These are phyloP conservation scores for Penicillium carneum DNA, from an alignment of 2,329 filamentous ascomycete genomes.

Conservation along the genomic window DNA sequence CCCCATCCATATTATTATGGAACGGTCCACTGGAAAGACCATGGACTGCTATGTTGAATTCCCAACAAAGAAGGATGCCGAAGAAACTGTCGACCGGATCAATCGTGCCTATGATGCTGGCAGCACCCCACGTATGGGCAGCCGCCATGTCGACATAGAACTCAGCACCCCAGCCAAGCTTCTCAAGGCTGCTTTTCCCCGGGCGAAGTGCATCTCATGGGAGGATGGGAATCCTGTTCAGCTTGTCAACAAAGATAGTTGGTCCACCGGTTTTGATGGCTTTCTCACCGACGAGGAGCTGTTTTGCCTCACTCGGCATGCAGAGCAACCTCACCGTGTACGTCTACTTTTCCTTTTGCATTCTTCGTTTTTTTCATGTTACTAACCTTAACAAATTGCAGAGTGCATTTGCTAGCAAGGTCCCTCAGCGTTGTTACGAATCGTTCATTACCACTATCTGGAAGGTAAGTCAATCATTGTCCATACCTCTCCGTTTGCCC, in stretches of 20 bases:
- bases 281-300: slow-evolving; percentile 62
- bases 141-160: slow-evolving; percentile 56
- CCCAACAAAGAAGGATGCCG: slow-evolving; percentile 47
- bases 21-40: slow-evolving; percentile 64
- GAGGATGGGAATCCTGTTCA: slow-evolving; percentile 44
- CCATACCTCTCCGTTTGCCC: neutral
- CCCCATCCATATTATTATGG: slow-evolving; percentile 65
- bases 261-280: slow-evolving; percentile 59
- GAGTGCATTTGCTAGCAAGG: slow-evolving; percentile 60
- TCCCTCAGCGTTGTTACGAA: slow-evolving; percentile 62
- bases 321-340: slow-evolving; percentile 59
- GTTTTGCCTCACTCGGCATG: slow-evolving; percentile 55
- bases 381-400: slow-evolving; percentile 29
- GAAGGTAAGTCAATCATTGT: slow-evolving; percentile 50
- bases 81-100: slow-evolving; percentile 47
- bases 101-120: slow-evolving; percentile 45
- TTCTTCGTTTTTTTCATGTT: neutral
- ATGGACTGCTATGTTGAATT: slow-evolving; percentile 63
- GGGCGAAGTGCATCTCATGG: slow-evolving; percentile 60
- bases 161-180: slow-evolving; percentile 58
- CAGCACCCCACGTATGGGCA: slow-evolving; percentile 56
- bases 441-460: slow-evolving; percentile 59
- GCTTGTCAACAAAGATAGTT: slow-evolving; percentile 50
- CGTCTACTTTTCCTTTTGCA: slow-evolving; percentile 33
- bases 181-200: slow-evolving; percentile 60